Conservation (phyloP, 306 rosid species). For the Vigna angularis region DNA sequence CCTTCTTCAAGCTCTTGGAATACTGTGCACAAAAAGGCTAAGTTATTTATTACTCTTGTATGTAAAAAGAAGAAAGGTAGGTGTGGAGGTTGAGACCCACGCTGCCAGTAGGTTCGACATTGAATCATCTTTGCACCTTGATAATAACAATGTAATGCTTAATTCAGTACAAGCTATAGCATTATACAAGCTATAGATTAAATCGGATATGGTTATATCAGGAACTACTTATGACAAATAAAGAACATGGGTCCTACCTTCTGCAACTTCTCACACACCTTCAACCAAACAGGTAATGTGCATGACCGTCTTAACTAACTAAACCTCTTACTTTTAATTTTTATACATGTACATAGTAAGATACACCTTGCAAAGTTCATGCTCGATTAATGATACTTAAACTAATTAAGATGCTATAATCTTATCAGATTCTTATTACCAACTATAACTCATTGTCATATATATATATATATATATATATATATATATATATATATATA, state of each 20-base stretch:
- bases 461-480: not conserved
- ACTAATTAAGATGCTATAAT: not conserved
- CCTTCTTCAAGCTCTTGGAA: no score
- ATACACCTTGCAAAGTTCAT: not conserved
- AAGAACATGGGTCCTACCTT: conserved; percentile 35
- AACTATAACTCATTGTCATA: not conserved
- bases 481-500: not conserved
- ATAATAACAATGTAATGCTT: conserved; percentile 33
- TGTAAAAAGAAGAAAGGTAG: conserved; percentile 41
- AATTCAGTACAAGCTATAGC: conserved; percentile 14
- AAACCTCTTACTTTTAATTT: not conserved
- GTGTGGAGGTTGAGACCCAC: conserved; percentile 49
- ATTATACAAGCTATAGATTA: not conserved
- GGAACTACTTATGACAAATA: conserved; percentile 18
- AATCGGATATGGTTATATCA: conserved; percentile 5
- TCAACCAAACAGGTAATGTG: not conserved
- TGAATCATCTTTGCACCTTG: conserved; percentile 39
- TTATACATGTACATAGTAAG: not conserved
- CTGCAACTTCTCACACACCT: conserved; percentile 35
- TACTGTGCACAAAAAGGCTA: not conserved
- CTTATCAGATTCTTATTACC: not conserved
- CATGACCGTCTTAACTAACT: conserved; percentile 3
- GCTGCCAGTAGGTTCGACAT: conserved; percentile 44
- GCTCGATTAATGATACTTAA: conserved; percentile 11
- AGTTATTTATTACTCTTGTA: conserved; percentile 28